Base-by-base conservation (phyloP, 2,329 filamentous ascomycete genomes). In the Mollisia scopiformis region DNA sequence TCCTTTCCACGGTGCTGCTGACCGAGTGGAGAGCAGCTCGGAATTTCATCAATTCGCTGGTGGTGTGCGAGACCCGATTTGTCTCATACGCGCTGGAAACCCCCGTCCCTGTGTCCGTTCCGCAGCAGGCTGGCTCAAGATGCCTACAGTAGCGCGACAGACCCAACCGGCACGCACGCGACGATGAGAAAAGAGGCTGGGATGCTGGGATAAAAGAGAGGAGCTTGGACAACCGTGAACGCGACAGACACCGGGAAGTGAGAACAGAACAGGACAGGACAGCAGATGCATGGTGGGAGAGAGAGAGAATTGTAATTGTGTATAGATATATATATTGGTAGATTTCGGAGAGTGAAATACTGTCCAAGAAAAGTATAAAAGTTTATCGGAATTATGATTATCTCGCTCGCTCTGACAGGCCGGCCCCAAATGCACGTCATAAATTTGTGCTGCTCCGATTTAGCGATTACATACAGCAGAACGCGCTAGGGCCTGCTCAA, bases 41-140 rank as follows among this genome's bases (percentile, higher is more conserved):
- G 57, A 46, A 46, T 49, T 47, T 37, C 37, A 41, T 59, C 28
- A 59, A 41, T 50, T 23, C 47, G 46, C 56, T 46, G 21, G 35
- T 62, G 57, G 35, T 62, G 57, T 64, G 50, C 62, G 62, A 64
- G 60, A 62, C 64, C 62, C 57, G 59, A 65, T 64, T 61, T 64
- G 66, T 68, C 54, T 64, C 64, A 59, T 47, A 47, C 10, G 43
- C 43, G 43, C 43, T 23, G 43, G 25, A 47, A n/a, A n/a, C n/a
- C n/a, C n/a, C n/a, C n/a, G n/a, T n/a, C n/a, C n/a, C n/a, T n/a
- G n/a, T n/a, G n/a, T n/a, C n/a, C n/a, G n/a, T n/a, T n/a, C n/a
- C n/a, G n/a, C n/a, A n/a, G n/a, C n/a, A n/a, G n/a, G n/a, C n/a
- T n/a, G 43, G 43, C 43, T 47, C 43, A 14, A 14, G 43, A n/a